Percentiles rank a stretch among this genome's conserved stretches.
Evolutionary conservation across 2,329 filamentous ascomycete genomes (phyloP).

Genomic region (Sporothrix brunneoviolacea): DNA sequence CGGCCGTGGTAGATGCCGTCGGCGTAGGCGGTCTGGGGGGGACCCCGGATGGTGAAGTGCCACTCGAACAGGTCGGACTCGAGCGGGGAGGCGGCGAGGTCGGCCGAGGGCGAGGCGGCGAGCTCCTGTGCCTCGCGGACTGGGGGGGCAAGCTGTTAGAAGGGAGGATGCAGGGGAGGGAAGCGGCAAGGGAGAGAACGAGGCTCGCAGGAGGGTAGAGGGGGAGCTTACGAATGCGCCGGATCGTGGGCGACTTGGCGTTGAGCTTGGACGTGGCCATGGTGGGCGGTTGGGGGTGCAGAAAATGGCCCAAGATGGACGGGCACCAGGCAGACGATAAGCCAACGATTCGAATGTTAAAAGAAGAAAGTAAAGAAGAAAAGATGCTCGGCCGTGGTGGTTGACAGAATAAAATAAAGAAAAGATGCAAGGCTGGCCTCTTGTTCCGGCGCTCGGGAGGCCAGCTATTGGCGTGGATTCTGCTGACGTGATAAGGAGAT

Average conservation of each 20-base stretch:
- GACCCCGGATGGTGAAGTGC: conserved; percentile 96
- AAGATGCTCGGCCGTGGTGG: no score
- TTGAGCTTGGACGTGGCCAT: conserved; percentile 50
- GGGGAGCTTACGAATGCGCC: conserved; percentile 61
- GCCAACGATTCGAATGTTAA: no score
- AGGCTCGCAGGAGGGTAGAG: background rate
- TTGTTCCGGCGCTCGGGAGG: no score
- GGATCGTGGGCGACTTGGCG: conserved; percentile 75
- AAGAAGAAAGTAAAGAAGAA: no score
- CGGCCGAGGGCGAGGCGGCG: conserved; percentile 68
- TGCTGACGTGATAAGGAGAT: conserved; percentile 9
- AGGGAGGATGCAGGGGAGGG: background rate
- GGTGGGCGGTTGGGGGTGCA: conserved; percentile 11
- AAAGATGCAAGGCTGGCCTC: conserved; percentile 9
- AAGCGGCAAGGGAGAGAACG: conserved; percentile 25
- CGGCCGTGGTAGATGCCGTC: conserved; percentile 89
- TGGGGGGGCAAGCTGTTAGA: conserved; percentile 26
- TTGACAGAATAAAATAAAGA: no score
- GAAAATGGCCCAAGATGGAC: background rate
- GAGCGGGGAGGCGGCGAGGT: conserved; percentile 78
- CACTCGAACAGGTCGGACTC: conserved; percentile 94
- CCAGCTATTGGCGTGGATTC: background rate
- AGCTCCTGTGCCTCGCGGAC: conserved; percentile 90
- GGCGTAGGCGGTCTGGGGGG: conserved; percentile 72
- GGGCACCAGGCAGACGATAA: background rate